phyloP scores from a whole-genome alignment of 2,329 filamentous ascomycete species.

The Sporothrix brunneoviolacea region DNA sequence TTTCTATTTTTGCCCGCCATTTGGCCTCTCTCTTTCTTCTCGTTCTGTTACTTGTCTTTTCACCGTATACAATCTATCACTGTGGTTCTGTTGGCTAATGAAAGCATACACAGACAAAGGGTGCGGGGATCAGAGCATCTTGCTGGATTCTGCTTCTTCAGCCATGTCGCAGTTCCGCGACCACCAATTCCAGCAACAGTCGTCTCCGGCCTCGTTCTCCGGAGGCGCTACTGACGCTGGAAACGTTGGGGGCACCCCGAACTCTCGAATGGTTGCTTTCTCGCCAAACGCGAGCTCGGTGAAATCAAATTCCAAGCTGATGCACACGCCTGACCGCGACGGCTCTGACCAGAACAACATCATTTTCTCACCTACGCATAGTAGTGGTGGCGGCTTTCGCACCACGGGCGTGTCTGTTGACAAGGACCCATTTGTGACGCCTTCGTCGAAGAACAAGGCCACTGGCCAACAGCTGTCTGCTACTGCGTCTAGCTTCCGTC shows the following conservation, averaged over 20 bases:
- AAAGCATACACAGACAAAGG: neutral
- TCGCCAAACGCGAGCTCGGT: constrained; percentile 51
- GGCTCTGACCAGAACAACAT: constrained; percentile 24
- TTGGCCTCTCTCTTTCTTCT: neutral
- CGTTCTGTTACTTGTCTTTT: neutral
- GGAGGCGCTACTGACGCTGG: constrained; percentile 4
- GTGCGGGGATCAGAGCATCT: too few species aligned
- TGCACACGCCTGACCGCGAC: constrained; percentile 27
- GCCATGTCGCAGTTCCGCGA: constrained; percentile 37
- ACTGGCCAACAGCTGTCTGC: constrained; percentile 50
- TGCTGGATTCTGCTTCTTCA: neutral
- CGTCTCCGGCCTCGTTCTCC: constrained; percentile 44
- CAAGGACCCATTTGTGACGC: constrained; percentile 50
- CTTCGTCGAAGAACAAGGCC: constrained; percentile 25
- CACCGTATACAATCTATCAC: too few species aligned
- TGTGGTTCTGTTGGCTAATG: neutral
- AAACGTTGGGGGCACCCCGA: constrained; percentile 47
- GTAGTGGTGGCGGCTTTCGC: constrained; percentile 20
- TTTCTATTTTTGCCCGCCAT: too few species aligned
- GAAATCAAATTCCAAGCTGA: constrained; percentile 33
- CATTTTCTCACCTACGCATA: constrained; percentile 23
- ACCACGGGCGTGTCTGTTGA: constrained; percentile 27
- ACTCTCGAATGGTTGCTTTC: constrained; percentile 57
- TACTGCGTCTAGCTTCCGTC: constrained; percentile 56
- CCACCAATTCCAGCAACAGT: constrained; percentile 32